Percentiles rank a stretch among this genome's conserved stretches.
phyloP scores from a whole-genome alignment of 768 basidiomycete species.

The Serendipita sp. region DNA sequence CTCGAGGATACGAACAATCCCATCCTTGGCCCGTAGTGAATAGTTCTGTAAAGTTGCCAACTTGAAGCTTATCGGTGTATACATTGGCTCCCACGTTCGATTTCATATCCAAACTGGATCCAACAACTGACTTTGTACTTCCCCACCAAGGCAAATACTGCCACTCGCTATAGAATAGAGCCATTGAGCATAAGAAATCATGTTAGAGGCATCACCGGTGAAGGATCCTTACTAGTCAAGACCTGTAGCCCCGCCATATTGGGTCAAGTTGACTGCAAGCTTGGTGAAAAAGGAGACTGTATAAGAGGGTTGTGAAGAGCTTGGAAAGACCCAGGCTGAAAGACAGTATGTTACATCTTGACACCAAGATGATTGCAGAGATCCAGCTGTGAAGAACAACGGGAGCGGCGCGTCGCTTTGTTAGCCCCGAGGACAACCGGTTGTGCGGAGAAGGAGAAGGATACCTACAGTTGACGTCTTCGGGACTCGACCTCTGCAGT shows the following conservation, averaged over 20 bases:
- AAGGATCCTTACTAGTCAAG: background rate
- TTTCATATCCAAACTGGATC: background rate
- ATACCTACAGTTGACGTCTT: background rate
- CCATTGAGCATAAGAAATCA: background rate
- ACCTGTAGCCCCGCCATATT: background rate
- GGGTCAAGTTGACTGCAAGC: background rate
- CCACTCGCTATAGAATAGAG: background rate
- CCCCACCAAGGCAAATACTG: background rate
- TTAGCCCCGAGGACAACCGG: background rate
- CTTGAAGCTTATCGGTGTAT: background rate
- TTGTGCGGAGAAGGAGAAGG: background rate
- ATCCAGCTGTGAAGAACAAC: background rate
- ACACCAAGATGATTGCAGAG: background rate
- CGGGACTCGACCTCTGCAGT: background rate
- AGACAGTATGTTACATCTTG: background rate
- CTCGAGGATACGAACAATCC: background rate
- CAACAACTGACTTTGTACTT: background rate
- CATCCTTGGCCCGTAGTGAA: background rate
- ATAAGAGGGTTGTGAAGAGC: background rate
- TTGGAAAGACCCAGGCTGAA: background rate
- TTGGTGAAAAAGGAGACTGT: background rate
- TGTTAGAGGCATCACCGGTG: background rate
- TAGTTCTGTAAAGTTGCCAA: background rate
- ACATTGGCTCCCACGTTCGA: background rate
- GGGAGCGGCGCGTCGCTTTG: too few species aligned